Evolutionary conservation across 2,329 filamentous ascomycete species (phyloP).

Genomic region (Mycosphaerella sp.): DNA sequence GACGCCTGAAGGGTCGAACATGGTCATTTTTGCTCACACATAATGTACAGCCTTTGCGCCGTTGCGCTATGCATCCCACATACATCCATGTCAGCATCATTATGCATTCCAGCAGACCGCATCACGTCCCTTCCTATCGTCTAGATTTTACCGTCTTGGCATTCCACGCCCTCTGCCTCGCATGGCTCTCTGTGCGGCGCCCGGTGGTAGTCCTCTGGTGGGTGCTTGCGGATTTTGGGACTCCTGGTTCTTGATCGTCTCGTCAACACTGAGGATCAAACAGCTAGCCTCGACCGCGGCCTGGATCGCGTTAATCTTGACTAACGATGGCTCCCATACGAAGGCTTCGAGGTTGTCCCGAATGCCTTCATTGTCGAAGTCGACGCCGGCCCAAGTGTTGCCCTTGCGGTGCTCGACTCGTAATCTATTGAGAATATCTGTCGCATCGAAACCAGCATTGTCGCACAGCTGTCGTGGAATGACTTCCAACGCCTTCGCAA

Average conservation of each 20-base stretch:
- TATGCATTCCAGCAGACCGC: neutral
- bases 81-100: constrained; percentile 1
- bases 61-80: constrained; percentile 4
- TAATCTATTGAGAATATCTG: constrained; percentile 92
- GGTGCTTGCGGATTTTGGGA: constrained; percentile 78
- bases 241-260: constrained; percentile 97
- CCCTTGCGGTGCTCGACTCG: constrained; percentile 95
- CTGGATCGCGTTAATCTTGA: constrained; percentile 96
- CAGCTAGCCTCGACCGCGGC: constrained; percentile 93
- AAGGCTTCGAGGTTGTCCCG: constrained; percentile 91
- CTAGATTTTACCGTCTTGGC: constrained; percentile 46
- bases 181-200: constrained; percentile 79
- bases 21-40: neutral
- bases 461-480: constrained; percentile 96
- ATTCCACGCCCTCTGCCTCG: constrained; percentile 81
- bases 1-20: neutral
- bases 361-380: constrained; percentile 87
- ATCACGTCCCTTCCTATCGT: neutral
- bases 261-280: constrained; percentile 91
- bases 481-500: constrained; percentile 93
- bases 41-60: constrained; percentile 9
- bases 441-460: constrained; percentile 97
- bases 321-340: constrained; percentile 93
- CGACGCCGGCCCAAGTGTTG: constrained; percentile 89
- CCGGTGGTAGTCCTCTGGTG: constrained; percentile 54